Evolutionary conservation across 805 yeast genomes (phyloP).

Genomic region (Candida verbasci): DNA sequence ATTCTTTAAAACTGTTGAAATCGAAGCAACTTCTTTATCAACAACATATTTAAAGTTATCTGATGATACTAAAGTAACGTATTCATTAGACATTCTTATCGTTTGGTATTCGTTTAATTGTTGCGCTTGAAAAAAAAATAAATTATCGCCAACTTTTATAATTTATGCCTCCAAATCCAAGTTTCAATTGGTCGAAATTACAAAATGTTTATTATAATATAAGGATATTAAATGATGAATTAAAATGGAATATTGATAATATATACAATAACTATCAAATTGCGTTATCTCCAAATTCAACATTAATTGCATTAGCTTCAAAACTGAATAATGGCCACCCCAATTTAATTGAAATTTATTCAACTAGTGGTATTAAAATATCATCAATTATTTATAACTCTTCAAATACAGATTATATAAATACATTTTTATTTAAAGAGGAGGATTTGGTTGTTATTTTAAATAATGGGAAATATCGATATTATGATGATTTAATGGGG

Average conservation of each 20-base stretch:
- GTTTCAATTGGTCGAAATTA: slow-evolving; percentile 72
- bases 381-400: slow-evolving; percentile 36
- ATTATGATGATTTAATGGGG: slow-evolving; percentile 63
- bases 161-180: slow-evolving; percentile 33
- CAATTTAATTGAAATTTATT: slow-evolving; percentile 33
- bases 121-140: not conserved
- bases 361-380: slow-evolving; percentile 29
- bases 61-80: slow-evolving; percentile 65
- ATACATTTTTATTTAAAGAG: slow-evolving; percentile 44
- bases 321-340: slow-evolving; percentile 33
- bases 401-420: slow-evolving; percentile 48
- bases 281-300: slow-evolving; percentile 47
- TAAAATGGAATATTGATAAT: slow-evolving; percentile 47
- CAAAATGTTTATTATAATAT: slow-evolving; percentile 65
- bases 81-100: slow-evolving; percentile 18
- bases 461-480: slow-evolving; percentile 48
- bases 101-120: too few relatives aligned
- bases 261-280: slow-evolving; percentile 38
- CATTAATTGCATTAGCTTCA: slow-evolving; percentile 51
- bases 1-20: slow-evolving; percentile 57
- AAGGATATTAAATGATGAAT: slow-evolving; percentile 47
- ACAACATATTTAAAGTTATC: slow-evolving; percentile 65
- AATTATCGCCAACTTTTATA: not conserved
- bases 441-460: slow-evolving; percentile 58
- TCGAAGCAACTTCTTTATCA: slow-evolving; percentile 68